Conservation (phyloP, 176 grass and related monocot genomes). For the Cenchrus americanus region DNA sequence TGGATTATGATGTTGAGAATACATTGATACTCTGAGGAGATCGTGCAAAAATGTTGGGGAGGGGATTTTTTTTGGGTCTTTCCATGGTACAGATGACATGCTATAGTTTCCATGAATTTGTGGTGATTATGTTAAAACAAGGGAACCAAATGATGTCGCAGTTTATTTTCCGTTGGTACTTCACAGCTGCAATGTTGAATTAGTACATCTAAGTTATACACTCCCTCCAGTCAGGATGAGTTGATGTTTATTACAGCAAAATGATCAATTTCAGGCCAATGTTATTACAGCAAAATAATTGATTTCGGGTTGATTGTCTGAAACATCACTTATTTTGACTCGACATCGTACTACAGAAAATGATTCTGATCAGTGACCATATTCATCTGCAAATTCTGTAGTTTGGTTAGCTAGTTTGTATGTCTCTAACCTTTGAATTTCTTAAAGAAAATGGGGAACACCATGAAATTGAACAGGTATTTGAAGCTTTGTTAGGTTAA, state of each 20-base stretch:
- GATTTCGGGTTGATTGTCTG: too few species aligned
- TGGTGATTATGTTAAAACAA: not conserved
- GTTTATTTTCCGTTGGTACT: slow-evolving; percentile 1
- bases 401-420: not conserved
- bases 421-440: not conserved
- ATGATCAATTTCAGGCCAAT: too few species aligned
- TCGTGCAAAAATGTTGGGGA: slow-evolving; percentile 17
- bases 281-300: too few species aligned
- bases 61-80: not conserved
- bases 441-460: not conserved
- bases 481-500: not conserved
- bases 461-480: not conserved
- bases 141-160: not conserved
- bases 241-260: too few species aligned
- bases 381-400: not conserved
- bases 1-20: not conserved
- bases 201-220: not conserved
- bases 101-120: not conserved
- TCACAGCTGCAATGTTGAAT: not conserved
- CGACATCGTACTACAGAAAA: not conserved
- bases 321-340: too few species aligned
- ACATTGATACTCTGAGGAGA: not conserved
- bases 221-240: too few species aligned
- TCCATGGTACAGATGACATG: not conserved
- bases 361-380: not conserved